Evolutionary conservation across 208 protist genomes (phyloP), one percentile per base, ranked within the genome.

Genomic region (Tritrichomonas musculus): DNA sequence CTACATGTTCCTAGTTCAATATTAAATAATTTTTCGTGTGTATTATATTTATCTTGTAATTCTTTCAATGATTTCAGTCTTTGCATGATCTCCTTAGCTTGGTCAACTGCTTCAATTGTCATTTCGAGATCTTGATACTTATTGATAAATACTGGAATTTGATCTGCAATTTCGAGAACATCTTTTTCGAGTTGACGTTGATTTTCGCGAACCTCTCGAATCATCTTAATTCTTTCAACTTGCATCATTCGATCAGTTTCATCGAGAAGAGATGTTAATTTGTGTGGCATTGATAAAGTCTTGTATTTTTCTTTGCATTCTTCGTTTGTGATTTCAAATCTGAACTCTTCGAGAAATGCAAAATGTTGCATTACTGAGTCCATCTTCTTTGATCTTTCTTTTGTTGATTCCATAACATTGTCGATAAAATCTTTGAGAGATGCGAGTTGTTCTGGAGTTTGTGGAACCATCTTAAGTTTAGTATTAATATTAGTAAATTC

Each of bases 41-140:
- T 57, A 13, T 20, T 47, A 17, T 88, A 88, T 55, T 44, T 88
- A 39, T 88, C 77, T 44, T 88, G 44, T 39, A 39, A 20, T 30
- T 88, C 77, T 60, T 39, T 53, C 14, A 88, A 44, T 47, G 53
- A 33, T 47, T 88, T 53, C n/a, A 88, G 20, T 57, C 57, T 88
- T 0, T 44, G 14, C 9, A 27, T 11, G 20, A 88, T 60, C 57
- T 60, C 41, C 0, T 88, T 88, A n/a, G 44, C 47, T 50, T 53
- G 47, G 4, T 88, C 77, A 39, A 57, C 41, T 1, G 77, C 77
- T 60, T 88, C 77, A n/a, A 88, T 57, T 39, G 77, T 88, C 77
- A 88, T 88, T 53, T 88, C 77, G 9, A 88, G 44, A 50, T 88
- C 77, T 88, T 44, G 44, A 39, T 60, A 88, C 30, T 88, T 88